A percentile compares a stretch with the other conserved stretches of the same genome.
Evolutionary conservation across 2,329 filamentous ascomycete species (phyloP).

Genomic region (Fusarium phyllophilum): DNA sequence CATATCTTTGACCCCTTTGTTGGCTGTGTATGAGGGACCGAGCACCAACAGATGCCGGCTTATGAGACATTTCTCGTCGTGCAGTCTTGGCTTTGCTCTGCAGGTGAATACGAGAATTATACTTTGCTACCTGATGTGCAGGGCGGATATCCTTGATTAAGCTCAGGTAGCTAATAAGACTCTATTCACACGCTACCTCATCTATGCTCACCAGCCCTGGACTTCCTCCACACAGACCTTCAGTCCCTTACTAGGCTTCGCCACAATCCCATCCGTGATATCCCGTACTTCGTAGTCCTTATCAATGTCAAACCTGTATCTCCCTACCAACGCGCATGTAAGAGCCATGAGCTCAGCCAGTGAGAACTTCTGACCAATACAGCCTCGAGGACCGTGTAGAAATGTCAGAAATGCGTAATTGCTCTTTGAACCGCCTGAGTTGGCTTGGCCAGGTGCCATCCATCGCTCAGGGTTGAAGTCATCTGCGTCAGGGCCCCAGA

Average conservation of each 20-base stretch:
- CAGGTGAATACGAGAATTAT: neutral
- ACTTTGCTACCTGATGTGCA: neutral
- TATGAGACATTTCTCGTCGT: neutral
- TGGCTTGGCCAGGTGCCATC: slow-evolving; percentile 39
- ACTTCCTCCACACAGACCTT: slow-evolving; percentile 6
- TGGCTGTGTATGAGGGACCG: neutral
- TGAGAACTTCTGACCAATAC: slow-evolving; percentile 43
- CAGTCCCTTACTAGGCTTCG: slow-evolving; percentile 25
- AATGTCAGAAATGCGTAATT: slow-evolving; percentile 82
- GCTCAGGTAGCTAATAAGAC: too few species aligned
- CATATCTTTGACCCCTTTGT: neutral
- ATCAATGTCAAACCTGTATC: slow-evolving; percentile 27
- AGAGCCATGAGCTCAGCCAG: slow-evolving; percentile 36
- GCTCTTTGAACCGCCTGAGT: slow-evolving; percentile 72
- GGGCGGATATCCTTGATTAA: too few species aligned
- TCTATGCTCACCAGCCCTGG: slow-evolving; percentile 22
- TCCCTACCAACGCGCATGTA: slow-evolving; percentile 27
- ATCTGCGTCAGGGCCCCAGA: slow-evolving; percentile 52
- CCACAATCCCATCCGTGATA: slow-evolving; percentile 36
- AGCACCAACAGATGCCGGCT: neutral
- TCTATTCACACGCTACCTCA: neutral
- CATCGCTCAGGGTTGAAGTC: slow-evolving; percentile 53
- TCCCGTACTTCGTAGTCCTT: slow-evolving; percentile 30
- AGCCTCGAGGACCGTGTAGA: slow-evolving; percentile 64
- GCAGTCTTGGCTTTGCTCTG: neutral